Evolutionary conservation across 2,329 filamentous ascomycete genomes (phyloP).

Genomic region (Trichoderma sp.): DNA sequence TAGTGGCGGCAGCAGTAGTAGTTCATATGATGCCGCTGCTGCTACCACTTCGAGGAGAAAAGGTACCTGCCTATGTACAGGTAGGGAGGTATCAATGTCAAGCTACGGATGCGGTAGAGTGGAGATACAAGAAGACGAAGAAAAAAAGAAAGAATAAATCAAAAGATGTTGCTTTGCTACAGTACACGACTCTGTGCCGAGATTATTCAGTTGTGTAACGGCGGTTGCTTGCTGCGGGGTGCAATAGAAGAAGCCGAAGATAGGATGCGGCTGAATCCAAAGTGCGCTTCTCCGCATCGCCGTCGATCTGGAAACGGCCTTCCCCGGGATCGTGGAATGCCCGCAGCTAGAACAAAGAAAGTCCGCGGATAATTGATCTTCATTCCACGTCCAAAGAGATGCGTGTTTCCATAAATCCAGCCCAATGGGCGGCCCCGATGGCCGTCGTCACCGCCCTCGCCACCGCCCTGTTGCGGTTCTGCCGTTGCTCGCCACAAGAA

Average conservation of each 20-base stretch:
- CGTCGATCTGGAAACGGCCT: slow-evolving; percentile 14
- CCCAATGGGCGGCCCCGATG: slow-evolving; percentile 1
- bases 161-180: neutral
- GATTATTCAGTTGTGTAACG: neutral
- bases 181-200: neutral
- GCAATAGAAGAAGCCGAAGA: neutral
- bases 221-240: neutral
- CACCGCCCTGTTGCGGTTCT: slow-evolving; percentile 7
- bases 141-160: neutral
- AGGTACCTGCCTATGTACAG: neutral
- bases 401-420: neutral
- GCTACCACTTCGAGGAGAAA: neutral
- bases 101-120: neutral
- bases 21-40: neutral
- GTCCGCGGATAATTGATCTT: neutral
- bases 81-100: too few species aligned
- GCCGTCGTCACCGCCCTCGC: neutral
- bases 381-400: neutral
- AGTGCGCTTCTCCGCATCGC: neutral
- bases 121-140: neutral
- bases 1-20: neutral
- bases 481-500: neutral
- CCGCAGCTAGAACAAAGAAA: neutral
- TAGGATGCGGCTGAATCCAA: neutral
- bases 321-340: slow-evolving; percentile 1